Conservation (phyloP, 1,284 basidiomycete genomes). For the Moesziomyces parantarcticus region DNA sequence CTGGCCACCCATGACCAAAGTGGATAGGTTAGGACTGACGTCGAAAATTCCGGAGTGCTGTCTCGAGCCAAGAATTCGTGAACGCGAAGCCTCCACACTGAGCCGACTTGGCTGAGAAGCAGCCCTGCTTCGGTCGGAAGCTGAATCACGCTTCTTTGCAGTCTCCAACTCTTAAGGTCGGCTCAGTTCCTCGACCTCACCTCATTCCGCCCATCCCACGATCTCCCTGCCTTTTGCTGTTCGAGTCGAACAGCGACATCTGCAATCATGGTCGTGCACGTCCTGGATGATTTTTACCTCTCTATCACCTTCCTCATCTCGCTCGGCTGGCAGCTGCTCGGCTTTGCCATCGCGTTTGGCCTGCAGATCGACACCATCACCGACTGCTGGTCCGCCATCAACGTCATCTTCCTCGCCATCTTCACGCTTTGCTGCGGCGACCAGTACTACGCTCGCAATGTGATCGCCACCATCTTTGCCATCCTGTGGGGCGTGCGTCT, state of each 20-base stretch:
- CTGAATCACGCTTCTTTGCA: too few relatives aligned
- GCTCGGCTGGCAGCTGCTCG: slow-evolving; percentile 75
- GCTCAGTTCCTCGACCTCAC: not conserved
- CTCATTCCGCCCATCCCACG: not conserved
- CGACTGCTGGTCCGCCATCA: slow-evolving; percentile 60
- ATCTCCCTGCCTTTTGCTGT: not conserved
- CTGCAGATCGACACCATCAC: slow-evolving; percentile 66
- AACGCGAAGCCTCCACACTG: too few relatives aligned
- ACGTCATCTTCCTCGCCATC: slow-evolving; percentile 65
- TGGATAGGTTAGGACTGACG: too few relatives aligned
- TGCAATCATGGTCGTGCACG: slow-evolving; percentile 38
- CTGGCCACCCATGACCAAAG: too few relatives aligned
- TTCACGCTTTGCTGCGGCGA: slow-evolving; percentile 67
- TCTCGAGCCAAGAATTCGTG: too few relatives aligned
- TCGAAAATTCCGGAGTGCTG: too few relatives aligned
- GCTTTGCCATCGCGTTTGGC: slow-evolving; percentile 73
- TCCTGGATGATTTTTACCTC: slow-evolving; percentile 76
- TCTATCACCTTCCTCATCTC: slow-evolving; percentile 77
- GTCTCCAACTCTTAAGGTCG: not conserved
- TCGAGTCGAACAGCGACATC: not conserved
- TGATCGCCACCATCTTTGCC: slow-evolving; percentile 72
- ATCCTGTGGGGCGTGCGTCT: slow-evolving; percentile 69
- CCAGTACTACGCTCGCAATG: slow-evolving; percentile 74
- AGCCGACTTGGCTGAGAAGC: too few relatives aligned
- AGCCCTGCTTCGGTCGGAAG: too few relatives aligned